Evolutionary conservation across 179 eudicot genomes (phyloP).

Genomic region (Sideroxylon spinosum): DNA sequence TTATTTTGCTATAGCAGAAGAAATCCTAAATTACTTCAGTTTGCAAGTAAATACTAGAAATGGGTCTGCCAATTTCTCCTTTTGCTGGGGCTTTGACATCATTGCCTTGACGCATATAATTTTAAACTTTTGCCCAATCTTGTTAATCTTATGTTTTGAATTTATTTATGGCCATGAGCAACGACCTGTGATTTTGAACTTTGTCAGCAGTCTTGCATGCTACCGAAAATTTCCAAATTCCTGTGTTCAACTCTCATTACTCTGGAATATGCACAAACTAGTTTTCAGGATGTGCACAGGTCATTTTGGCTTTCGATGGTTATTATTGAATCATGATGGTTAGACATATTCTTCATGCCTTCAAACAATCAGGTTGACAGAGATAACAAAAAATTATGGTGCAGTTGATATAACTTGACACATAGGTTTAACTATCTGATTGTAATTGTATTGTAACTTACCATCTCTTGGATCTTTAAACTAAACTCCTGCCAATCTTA

Average conservation of each 20-base stretch:
- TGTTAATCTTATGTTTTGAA: background rate
- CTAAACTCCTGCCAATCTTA: slow-evolving; percentile 4
- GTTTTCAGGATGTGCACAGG: background rate
- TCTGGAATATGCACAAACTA: background rate
- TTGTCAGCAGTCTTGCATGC: slow-evolving; percentile 4
- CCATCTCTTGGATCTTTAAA: background rate
- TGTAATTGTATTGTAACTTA: background rate
- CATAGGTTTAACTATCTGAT: background rate
- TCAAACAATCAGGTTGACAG: background rate
- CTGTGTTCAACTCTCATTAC: background rate
- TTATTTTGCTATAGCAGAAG: background rate
- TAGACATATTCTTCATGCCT: background rate
- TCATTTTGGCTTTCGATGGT: background rate
- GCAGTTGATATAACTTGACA: background rate
- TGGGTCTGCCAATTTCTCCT: background rate
- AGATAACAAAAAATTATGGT: background rate
- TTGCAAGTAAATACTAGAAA: background rate
- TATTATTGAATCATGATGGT: background rate
- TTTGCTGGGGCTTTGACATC: background rate
- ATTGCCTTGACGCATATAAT: background rate
- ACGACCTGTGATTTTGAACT: background rate
- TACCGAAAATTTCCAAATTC: background rate
- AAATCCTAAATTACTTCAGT: background rate
- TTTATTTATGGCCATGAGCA: too few species aligned
- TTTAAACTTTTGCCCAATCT: background rate